Conservation (phyloP, 192 early-diverging fungal species). For the Coemansia erecta region DNA sequence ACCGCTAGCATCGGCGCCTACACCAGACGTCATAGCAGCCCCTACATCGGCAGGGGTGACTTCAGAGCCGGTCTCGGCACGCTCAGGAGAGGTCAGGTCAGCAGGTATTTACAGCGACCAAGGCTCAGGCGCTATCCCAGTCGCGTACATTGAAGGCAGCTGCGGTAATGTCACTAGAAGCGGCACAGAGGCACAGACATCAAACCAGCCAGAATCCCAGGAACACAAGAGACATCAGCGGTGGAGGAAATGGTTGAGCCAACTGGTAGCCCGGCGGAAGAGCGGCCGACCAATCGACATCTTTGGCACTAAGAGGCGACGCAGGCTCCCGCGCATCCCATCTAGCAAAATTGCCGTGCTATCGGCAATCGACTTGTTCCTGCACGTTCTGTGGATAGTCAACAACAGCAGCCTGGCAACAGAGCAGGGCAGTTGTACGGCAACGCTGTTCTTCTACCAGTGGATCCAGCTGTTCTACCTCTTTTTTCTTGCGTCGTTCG, state of each 20-base stretch:
- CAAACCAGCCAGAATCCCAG: background rate
- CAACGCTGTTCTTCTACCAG: slow-evolving; percentile 40
- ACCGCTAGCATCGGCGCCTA: background rate
- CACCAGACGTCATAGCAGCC: background rate
- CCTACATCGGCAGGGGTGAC: background rate
- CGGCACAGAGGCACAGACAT: background rate
- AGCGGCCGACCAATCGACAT: slow-evolving; percentile 5
- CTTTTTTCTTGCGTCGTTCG: slow-evolving; percentile 38
- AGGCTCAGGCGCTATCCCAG: too few species aligned
- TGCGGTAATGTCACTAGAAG: too few species aligned
- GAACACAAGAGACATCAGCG: background rate
- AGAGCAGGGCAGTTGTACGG: slow-evolving; percentile 13
- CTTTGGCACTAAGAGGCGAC: slow-evolving; percentile 1
- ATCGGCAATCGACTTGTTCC: slow-evolving; percentile 29
- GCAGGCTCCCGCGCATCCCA: slow-evolving; percentile 28
- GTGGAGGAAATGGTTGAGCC: background rate
- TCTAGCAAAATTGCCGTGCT: slow-evolving; percentile 45
- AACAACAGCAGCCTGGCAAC: slow-evolving; percentile 24
- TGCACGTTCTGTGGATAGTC: slow-evolving; percentile 38
- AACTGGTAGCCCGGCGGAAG: background rate
- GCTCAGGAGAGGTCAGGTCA: background rate
- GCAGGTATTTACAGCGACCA: background rate
- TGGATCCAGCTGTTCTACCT: slow-evolving; percentile 39
- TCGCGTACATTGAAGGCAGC: too few species aligned
- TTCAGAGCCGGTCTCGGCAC: background rate